phyloP scores from a whole-genome alignment of 208 protist species.

The Vickermania ingenoplastis region DNA sequence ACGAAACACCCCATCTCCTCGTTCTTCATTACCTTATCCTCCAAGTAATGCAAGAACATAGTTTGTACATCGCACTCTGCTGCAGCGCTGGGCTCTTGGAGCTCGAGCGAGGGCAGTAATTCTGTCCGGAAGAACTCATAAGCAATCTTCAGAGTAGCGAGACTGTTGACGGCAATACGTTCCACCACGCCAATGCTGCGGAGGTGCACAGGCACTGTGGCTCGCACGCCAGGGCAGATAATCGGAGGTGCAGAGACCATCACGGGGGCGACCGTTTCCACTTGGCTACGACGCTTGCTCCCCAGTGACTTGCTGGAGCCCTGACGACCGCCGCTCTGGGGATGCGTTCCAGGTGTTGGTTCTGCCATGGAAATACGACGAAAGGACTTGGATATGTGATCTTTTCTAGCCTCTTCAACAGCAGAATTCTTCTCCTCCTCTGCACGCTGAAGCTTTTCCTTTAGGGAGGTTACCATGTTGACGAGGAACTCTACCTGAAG shows the following conservation, averaged over 20 bases:
- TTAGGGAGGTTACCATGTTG: slow-evolving; percentile 31
- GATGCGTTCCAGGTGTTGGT: not conserved
- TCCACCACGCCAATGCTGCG: slow-evolving; percentile 40
- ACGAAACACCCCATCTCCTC: slow-evolving; percentile 16
- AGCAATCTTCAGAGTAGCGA: slow-evolving; percentile 20
- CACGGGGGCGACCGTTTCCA: slow-evolving; percentile 4
- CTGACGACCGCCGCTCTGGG: not conserved
- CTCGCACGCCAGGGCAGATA: slow-evolving; percentile 28
- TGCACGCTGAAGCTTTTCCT: slow-evolving; percentile 11
- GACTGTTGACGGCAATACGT: slow-evolving; percentile 19
- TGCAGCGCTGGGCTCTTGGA: slow-evolving; percentile 7
- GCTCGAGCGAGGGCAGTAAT: slow-evolving; percentile 36
- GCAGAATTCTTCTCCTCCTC: not conserved
- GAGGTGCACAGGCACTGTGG: slow-evolving; percentile 33
- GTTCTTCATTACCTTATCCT: slow-evolving; percentile 10
- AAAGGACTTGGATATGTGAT: not conserved
- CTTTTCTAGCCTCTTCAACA: not conserved
- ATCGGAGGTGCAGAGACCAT: slow-evolving; percentile 15
- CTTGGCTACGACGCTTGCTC: not conserved
- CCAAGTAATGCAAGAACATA: slow-evolving; percentile 17
- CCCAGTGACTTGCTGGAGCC: not conserved
- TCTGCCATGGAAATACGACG: not conserved
- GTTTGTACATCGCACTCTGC: not conserved
- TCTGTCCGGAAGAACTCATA: slow-evolving; percentile 66
- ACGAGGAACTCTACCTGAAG: slow-evolving; percentile 72